A percentile compares a stretch with the other conserved stretches of the same genome.
Conservation (phyloP, 352 stramenopile genomes). For the Thraustochytrium sp. region DNA sequence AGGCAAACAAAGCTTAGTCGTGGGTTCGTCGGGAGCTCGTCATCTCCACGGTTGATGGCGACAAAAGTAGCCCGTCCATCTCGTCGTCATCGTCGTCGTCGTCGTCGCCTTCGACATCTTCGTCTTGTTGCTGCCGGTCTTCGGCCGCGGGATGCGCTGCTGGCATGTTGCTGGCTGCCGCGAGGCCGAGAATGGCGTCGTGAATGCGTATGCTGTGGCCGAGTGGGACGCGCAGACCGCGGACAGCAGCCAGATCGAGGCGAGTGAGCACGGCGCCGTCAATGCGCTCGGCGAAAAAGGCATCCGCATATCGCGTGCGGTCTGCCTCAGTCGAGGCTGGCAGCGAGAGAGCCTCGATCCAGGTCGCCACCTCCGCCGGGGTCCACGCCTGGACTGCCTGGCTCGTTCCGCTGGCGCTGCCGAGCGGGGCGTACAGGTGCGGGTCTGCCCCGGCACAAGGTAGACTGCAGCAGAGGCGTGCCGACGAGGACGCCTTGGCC, state of each 20-base stretch:
- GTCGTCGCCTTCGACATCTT: background rate
- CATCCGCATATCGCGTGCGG: background rate
- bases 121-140: too few relatives aligned
- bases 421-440: background rate
- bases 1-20: too few relatives aligned
- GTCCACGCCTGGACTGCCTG: background rate
- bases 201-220: conserved; percentile 22
- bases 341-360: conserved; percentile 2
- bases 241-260: background rate
- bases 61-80: too few relatives aligned
- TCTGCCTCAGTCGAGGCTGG: background rate
- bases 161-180: background rate
- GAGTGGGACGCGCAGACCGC: background rate
- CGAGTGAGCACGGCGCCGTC: background rate
- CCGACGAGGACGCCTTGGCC: background rate
- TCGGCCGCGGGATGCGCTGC: background rate
- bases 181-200: background rate
- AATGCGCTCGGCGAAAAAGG: conserved; percentile 11
- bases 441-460: too few relatives aligned
- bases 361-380: background rate
- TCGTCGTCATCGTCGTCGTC: background rate
- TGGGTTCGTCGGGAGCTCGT: too few relatives aligned
- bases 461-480: too few relatives aligned
- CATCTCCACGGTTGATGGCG: too few relatives aligned
- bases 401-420: background rate